Percentiles rank a stretch among this genome's conserved stretches.
Conservation (phyloP, 1,284 basidiomycete genomes). For the Apiotrichum siamense region DNA sequence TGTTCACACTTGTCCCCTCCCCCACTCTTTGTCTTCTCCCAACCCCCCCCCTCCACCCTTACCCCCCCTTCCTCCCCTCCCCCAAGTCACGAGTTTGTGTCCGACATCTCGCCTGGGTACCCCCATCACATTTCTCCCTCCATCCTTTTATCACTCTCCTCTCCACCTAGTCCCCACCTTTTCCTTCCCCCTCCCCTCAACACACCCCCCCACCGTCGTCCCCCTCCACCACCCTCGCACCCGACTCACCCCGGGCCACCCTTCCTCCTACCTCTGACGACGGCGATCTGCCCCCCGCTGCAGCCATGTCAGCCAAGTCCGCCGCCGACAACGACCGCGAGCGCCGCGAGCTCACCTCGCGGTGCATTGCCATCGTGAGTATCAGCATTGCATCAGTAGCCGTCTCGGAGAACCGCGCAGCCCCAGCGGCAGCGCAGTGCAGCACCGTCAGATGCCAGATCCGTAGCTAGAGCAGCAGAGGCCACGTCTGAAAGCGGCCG, state of each 20-base stretch:
- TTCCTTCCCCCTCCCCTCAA: conserved; percentile 1
- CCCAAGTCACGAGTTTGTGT: no score
- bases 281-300: conserved; percentile 9
- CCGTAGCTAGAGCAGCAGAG: no score
- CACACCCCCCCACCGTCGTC: no score
- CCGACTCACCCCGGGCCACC: neutral
- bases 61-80: no score
- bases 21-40: no score
- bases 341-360: conserved; percentile 77
- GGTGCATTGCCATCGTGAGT: conserved; percentile 76
- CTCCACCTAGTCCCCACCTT: neutral
- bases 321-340: conserved; percentile 35
- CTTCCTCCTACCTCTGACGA: neutral
- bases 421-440: neutral
- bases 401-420: neutral
- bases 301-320: conserved; percentile 19
- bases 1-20: no score
- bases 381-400: neutral
- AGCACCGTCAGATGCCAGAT: neutral
- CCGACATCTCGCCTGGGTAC: no score
- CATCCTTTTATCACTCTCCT: neutral
- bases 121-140: neutral
- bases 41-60: no score
- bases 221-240: conserved; percentile 3
- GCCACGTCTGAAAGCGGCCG: no score